Evolutionary conservation across 192 early-diverging fungal species (phyloP), one percentile per base, ranked within the genome.

Genomic region (Diversispora epigaea): DNA sequence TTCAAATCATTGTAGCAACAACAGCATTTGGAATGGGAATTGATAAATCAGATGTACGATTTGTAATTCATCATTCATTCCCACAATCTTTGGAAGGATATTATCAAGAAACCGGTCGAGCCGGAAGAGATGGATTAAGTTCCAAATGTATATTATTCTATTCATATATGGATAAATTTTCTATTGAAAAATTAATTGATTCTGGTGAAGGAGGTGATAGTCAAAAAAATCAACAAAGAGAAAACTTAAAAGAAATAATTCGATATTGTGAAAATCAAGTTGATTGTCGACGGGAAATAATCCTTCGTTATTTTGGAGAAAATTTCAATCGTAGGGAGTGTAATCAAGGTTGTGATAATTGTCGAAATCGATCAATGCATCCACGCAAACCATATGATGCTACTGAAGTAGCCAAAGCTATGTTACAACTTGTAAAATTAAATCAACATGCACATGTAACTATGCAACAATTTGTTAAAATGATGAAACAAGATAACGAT

Each of bases 1-100:
- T 92, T 1, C 82, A 93, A 57, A 88, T 99, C 43, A 96, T 99
- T 79, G 93, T 96, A 1, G 97, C 96, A 0, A 99, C 97, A 0
- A 86, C 98, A 22, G 97, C 97, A 0, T 99, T 99, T 84, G 96
- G 97, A 9, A 96, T 99, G 96, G 97, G 96, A 9, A 96, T 98
- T 57, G 95, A 99, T 83, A 98, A 99, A 82, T 79, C 92, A 5
- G 93, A 98, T 71, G 96, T 99, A 25, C 93, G 96, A 9, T 97
- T 93, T 80, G 96, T 99, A 2, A 92, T 97, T 15, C 97, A 99
- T 71, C 91, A 93, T 80, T 89, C 91, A 11, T 80, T 99, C 22
- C 95, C 96, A 0, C 87, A 91, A 11, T 94, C 92, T 46, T 77
- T 99, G 1, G 97, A 99, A 80, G 94, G 93, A 0, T 99, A 99